A percentile compares a stretch with the other conserved stretches of the same genome.
phyloP scores from a whole-genome alignment of 208 protist species.

The Acanthamoeba polyphaga region DNA sequence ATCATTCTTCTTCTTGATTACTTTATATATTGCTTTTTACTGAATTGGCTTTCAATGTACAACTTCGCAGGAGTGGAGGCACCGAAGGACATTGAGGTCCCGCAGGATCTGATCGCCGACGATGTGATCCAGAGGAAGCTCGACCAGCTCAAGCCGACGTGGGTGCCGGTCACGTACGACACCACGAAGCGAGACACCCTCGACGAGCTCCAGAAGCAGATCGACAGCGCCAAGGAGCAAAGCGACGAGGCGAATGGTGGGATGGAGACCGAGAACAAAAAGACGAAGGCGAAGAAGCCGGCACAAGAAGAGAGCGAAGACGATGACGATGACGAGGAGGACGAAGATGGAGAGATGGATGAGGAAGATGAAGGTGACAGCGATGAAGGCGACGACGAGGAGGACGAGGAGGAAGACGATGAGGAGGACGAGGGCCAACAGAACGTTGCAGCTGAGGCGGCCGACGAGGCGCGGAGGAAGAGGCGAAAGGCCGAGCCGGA shows the following conservation, averaged over 20 bases:
- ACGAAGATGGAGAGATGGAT: not conserved
- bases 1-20: too few species aligned
- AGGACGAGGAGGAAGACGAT: conserved; percentile 7
- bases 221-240: not conserved
- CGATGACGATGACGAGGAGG: not conserved
- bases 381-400: not conserved
- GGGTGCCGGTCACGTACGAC: conserved; percentile 1
- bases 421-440: not conserved
- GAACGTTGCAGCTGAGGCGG: not conserved
- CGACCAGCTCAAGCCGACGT: not conserved
- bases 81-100: conserved; percentile 20
- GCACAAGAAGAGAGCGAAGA: not conserved
- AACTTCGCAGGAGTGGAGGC: not conserved
- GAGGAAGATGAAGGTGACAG: not conserved
- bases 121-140: conserved; percentile 24
- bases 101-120: conserved; percentile 18
- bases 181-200: not conserved
- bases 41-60: too few species aligned
- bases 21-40: not conserved
- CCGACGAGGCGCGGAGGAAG: not conserved
- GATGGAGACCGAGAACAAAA: not conserved
- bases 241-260: not conserved
- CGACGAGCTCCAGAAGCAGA: conserved; percentile 10
- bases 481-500: conserved; percentile 8
- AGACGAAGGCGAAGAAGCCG: not conserved